phyloP scores from a whole-genome alignment of 345 rosid genomes.

The Clarkia xantiana region DNA sequence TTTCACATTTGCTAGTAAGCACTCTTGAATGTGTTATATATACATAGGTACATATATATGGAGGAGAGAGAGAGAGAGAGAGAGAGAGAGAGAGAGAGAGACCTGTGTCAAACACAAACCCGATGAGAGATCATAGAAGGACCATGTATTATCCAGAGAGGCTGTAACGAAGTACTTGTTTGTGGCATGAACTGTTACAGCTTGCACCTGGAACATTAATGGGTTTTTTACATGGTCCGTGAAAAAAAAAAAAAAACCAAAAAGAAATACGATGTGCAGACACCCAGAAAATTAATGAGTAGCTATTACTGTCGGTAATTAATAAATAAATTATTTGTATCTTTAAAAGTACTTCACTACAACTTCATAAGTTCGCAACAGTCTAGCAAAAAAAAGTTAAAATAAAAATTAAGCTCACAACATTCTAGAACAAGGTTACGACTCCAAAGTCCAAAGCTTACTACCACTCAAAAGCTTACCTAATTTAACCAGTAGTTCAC shows the following conservation, averaged over 20 bases:
- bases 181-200: slow-evolving; percentile 92
- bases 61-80: not conserved
- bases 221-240: slow-evolving; percentile 3
- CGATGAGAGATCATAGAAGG: slow-evolving; percentile 82
- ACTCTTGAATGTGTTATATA: not conserved
- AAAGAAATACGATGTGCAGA: not conserved
- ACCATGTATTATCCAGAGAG: slow-evolving; percentile 87
- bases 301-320: too few species aligned
- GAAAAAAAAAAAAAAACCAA: not conserved
- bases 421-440: too few species aligned
- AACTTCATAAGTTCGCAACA: too few species aligned
- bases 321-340: too few species aligned
- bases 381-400: too few species aligned
- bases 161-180: slow-evolving; percentile 92
- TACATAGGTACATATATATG: not conserved
- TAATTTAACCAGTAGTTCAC: not conserved
- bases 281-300: too few species aligned
- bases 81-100: slow-evolving; percentile 1
- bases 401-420: too few species aligned
- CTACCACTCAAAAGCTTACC: not conserved
- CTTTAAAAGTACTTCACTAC: too few species aligned
- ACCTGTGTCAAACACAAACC: slow-evolving; percentile 92
- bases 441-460: too few species aligned
- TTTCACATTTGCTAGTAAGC: not conserved
- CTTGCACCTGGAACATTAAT: slow-evolving; percentile 61